These are phyloP conservation scores for Aspergillus fijiensis DNA, from an alignment of 2,329 filamentous ascomycete genomes.

Conservation along the genomic window DNA sequence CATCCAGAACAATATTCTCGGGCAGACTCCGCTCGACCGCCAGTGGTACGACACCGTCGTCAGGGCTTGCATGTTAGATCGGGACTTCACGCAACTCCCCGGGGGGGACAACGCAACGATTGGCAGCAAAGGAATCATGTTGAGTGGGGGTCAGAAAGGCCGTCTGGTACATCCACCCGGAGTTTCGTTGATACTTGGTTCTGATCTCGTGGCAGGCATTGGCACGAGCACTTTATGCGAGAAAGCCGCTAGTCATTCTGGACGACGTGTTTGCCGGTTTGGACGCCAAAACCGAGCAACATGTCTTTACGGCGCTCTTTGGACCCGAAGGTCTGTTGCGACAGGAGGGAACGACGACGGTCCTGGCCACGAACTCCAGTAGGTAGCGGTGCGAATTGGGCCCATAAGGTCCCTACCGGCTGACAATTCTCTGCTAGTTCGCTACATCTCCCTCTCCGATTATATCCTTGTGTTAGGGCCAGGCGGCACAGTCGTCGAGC, in stretches of 20 bases:
- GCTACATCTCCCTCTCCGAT: too few relatives aligned
- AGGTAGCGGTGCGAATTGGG: too few relatives aligned
- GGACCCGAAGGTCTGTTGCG: slow-evolving; percentile 11
- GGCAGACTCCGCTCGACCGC: background rate
- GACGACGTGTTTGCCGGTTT: slow-evolving; percentile 36
- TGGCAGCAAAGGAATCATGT: background rate
- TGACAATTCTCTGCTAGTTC: too few relatives aligned
- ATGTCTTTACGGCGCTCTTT: slow-evolving; percentile 7
- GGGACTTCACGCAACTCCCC: slow-evolving; percentile 27
- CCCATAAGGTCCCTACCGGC: too few relatives aligned
- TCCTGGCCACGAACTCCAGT: slow-evolving; percentile 11
- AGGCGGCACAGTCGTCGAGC: too few relatives aligned
- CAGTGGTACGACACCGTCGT: background rate
- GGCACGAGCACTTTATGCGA: slow-evolving; percentile 21
- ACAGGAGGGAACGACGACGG: slow-evolving; percentile 9
- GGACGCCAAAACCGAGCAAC: slow-evolving; percentile 4
- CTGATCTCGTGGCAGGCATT: slow-evolving; percentile 1
- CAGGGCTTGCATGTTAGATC: slow-evolving; percentile 21
- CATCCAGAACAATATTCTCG: background rate
- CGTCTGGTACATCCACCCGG: background rate
- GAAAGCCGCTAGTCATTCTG: slow-evolving; percentile 13
- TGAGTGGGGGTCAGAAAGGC: slow-evolving; percentile 8
- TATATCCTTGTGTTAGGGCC: too few relatives aligned
- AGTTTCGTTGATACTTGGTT: background rate
- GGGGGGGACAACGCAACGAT: slow-evolving; percentile 18